Evolutionary conservation across 345 rosid species (phyloP).

Genomic region (Pseudoturritis turrita): DNA sequence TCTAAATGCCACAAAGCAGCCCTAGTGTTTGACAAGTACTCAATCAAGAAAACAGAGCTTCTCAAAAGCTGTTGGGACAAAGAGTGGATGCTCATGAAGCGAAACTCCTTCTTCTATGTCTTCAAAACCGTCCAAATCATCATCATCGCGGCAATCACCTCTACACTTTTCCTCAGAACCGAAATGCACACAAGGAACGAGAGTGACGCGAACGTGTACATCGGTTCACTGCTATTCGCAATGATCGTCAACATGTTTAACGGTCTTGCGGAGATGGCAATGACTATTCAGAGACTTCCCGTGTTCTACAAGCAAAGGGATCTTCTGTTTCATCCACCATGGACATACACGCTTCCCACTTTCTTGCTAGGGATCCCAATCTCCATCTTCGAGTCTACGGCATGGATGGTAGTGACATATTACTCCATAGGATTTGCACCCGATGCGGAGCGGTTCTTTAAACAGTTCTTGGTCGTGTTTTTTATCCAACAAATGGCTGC

Average conservation of each 20-base stretch:
- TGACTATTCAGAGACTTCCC: conserved; percentile 36
- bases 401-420: conserved; percentile 36
- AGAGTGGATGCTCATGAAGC: conserved; percentile 64
- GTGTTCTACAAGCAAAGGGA: conserved; percentile 38
- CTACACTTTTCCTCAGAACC: conserved; percentile 27
- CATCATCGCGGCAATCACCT: conserved; percentile 42
- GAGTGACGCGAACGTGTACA: conserved; percentile 21
- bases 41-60: conserved; percentile 50
- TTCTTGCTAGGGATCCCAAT: conserved; percentile 35
- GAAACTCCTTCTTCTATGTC: conserved; percentile 57
- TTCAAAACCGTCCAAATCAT: conserved; percentile 61
- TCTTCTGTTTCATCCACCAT: conserved; percentile 38
- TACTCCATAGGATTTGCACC: conserved; percentile 72
- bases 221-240: conserved; percentile 24
- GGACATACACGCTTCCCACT: conserved; percentile 33
- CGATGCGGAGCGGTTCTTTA: conserved; percentile 50
- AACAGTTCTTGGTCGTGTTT: conserved; percentile 47
- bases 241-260: conserved; percentile 36
- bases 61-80: conserved; percentile 66
- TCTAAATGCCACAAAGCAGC: conserved; percentile 60
- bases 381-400: conserved; percentile 27
- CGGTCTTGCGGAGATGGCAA: conserved; percentile 32
- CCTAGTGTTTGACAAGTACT: conserved; percentile 46
- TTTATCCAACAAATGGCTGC: conserved; percentile 42
- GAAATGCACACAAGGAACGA: conserved; percentile 32